A percentile compares a stretch with the other conserved stretches of the same genome.
These are phyloP conservation scores for Cladophialophora psammophila DNA, from an alignment of 2,329 filamentous ascomycete genomes.

Conservation along the genomic window DNA sequence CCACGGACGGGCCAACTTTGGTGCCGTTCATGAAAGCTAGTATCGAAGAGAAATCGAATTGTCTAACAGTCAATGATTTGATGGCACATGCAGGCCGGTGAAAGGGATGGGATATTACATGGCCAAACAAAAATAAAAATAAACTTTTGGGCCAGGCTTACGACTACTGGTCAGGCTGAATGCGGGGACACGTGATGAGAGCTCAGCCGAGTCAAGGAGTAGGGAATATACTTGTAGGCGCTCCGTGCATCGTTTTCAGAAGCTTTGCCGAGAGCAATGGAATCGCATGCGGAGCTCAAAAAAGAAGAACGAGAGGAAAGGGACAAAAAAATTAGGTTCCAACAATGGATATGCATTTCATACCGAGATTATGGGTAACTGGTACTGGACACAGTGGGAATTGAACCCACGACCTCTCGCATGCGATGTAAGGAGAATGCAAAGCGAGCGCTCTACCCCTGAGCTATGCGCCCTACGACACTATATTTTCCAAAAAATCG, in stretches of 20 bases:
- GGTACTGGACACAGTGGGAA: constrained; percentile 21
- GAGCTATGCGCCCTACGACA: constrained; percentile 14
- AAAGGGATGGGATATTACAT: background rate
- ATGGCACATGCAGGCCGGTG: background rate
- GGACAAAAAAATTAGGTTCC: background rate
- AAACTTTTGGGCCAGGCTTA: background rate
- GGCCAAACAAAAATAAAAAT: constrained; percentile 15
- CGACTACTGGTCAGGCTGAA: background rate
- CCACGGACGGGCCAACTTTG: constrained; percentile 35
- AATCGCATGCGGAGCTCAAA: background rate
- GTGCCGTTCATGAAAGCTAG: constrained; percentile 33
- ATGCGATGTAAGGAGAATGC: constrained; percentile 5
- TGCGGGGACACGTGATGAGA: background rate
- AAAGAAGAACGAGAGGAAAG: constrained; percentile 3
- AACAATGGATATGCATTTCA: no score
- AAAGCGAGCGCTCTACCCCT: constrained; percentile 34
- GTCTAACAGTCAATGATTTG: background rate
- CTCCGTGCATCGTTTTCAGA: background rate
- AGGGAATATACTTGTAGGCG: no score
- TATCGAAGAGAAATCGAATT: background rate
- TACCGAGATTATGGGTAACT: no score
- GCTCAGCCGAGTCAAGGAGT: background rate
- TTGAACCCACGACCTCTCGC: constrained; percentile 31
- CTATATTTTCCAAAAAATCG: background rate
- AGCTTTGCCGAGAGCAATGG: background rate